These are phyloP conservation scores for Chalaropsis ovoidea DNA, from an alignment of 2,329 filamentous ascomycete species.

Conservation along the genomic window DNA sequence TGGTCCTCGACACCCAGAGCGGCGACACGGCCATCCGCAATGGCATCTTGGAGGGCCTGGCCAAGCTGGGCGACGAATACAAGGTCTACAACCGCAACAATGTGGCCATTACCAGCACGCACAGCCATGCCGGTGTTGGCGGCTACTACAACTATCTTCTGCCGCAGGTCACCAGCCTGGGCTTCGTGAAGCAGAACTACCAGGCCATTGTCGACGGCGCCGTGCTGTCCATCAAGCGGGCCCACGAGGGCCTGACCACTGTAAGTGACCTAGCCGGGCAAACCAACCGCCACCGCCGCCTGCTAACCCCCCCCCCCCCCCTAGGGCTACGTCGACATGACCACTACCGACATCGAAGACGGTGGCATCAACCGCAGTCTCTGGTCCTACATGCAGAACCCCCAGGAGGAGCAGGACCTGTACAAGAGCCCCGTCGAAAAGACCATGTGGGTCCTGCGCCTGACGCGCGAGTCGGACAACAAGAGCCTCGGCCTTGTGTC, in stretches of 20 bases:
- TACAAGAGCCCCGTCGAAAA: constrained; percentile 51
- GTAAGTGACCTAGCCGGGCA: constrained; percentile 28
- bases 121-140: constrained; percentile 80
- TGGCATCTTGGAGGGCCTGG: constrained; percentile 65
- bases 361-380: constrained; percentile 84
- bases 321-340: constrained; percentile 58
- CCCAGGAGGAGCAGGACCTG: constrained; percentile 57
- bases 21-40: constrained; percentile 80
- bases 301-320: constrained; percentile 18
- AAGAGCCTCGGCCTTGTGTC: constrained; percentile 74
- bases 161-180: constrained; percentile 76
- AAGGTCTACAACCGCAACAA: constrained; percentile 66
- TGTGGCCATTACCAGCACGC: constrained; percentile 80
- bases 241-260: constrained; percentile 48
- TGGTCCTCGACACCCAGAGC: constrained; percentile 75
- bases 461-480: constrained; percentile 61
- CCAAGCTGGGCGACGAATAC: constrained; percentile 59
- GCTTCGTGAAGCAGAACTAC: constrained; percentile 78
- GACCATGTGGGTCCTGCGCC: constrained; percentile 65
- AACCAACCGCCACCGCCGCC: neutral
- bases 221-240: constrained; percentile 46
- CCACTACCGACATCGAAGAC: constrained; percentile 57
- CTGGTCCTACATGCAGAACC: constrained; percentile 81
- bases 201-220: constrained; percentile 78
- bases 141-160: constrained; percentile 89